phyloP scores from a whole-genome alignment of 768 basidiomycete genomes.

The Termitomyces sp. region DNA sequence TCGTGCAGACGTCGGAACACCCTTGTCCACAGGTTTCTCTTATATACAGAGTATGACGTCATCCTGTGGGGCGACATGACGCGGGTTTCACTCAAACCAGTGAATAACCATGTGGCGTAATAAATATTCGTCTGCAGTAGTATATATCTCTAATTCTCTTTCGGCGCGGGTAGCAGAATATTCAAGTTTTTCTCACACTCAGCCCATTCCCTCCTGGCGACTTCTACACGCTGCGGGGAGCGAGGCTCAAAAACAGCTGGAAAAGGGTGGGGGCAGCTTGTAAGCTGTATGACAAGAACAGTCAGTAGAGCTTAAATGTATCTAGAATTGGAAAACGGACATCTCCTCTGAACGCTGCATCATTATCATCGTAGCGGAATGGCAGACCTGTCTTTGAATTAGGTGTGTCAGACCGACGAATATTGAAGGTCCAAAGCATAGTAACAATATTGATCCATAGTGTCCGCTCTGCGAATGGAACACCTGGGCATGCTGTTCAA shows the following conservation, averaged over 20 bases:
- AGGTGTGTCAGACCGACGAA: background rate
- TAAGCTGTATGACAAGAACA: background rate
- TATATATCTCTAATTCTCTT: background rate
- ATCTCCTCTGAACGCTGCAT: background rate
- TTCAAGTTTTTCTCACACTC: background rate
- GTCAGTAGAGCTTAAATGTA: background rate
- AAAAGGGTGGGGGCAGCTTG: background rate
- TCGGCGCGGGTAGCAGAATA: background rate
- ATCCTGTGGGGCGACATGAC: constrained; percentile 14
- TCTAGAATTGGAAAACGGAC: background rate
- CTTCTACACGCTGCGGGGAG: background rate
- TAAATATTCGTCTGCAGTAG: no score
- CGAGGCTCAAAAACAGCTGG: background rate
- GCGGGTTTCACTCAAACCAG: background rate
- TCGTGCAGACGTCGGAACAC: constrained; percentile 5
- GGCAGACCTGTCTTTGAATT: background rate
- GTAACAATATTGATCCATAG: background rate
- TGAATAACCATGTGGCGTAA: constrained; percentile 1
- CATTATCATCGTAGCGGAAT: background rate
- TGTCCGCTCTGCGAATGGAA: background rate
- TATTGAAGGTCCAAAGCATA: background rate
- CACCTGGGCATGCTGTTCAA: background rate
- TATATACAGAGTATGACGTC: constrained; percentile 16
- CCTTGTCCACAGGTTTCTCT: background rate
- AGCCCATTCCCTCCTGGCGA: background rate